Base-by-base conservation (phyloP, 352 stramenopile genomes). In the Thalassiosira hispida region DNA sequence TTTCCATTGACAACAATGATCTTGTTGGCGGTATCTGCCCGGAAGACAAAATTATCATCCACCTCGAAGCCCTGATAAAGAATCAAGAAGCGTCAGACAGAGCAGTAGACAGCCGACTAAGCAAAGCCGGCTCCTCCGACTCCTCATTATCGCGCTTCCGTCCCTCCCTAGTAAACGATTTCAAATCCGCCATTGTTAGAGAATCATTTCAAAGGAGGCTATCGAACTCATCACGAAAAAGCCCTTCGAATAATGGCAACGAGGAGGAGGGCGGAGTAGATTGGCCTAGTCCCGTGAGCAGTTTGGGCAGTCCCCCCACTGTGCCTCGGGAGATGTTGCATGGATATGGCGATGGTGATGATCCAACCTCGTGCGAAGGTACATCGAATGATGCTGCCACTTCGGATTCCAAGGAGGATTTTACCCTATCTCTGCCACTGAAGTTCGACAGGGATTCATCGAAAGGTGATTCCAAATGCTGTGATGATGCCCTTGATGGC, bases 181-280 rank as follows among this genome's bases (percentile, higher is more conserved):
- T 80, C 20, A 46, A 67, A 8, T n/a, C 23, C 0, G 72, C 65
- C n/a, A 16, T 20, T 7, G 29, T 64, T 51, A 55, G 72, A 25
- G 63, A 72, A 35, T 79, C 72, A 0, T 79, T 79, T 35, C 52
- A 66, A 14, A 51, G 56, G 5, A 42, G 40, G 25, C 31, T 79
- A 33, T 63, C 61, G 22, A 22, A 42, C 29, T 46, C 49, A n/a
- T 14, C 27, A 12, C 35, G 35, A 9, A 31, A 33, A 12, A 51
- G 9, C 9, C 1, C 16, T 23, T 9, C 20, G 20, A 61, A 25
- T 4, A 11, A 56, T 23, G 5, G 38, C 23, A 1, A 29, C 9
- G 49, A 72, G 11, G 5, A 33, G 20, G 42, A 46, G 12, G 11
- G 64, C 0, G 38, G 27, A 22, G 42, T 79, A 8, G 68, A 77